These are phyloP conservation scores for Scedosporium dehoogii DNA, from an alignment of 2,329 filamentous ascomycete species.

Conservation along the genomic window DNA sequence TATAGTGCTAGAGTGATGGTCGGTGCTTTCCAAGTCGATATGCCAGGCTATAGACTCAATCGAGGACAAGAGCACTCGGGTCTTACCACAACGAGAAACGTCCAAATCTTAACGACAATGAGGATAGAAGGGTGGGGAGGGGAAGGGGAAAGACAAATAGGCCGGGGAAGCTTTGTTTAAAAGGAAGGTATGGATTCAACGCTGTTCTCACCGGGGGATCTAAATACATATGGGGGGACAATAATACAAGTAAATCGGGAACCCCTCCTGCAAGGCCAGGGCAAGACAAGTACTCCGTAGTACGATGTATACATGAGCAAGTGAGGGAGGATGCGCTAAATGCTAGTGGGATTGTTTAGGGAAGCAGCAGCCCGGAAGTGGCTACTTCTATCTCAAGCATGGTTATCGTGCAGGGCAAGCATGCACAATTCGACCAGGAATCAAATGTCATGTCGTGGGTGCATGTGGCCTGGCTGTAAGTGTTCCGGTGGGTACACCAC, in stretches of 20 bases:
- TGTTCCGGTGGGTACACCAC: too few species aligned
- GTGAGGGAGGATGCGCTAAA: not conserved
- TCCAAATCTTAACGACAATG: not conserved
- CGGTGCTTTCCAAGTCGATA: too few species aligned
- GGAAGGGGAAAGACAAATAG: not conserved
- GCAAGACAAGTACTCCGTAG: not conserved
- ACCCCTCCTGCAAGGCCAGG: not conserved
- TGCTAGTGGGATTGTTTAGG: not conserved
- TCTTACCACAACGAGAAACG: too few species aligned
- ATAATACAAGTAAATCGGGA: not conserved
- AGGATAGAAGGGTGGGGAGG: not conserved
- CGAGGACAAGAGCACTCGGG: too few species aligned
- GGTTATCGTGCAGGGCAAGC: not conserved
- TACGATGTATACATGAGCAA: not conserved
- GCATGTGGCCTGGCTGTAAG: too few species aligned
- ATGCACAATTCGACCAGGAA: not conserved
- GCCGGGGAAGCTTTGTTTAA: not conserved
- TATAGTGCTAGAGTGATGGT: too few species aligned
- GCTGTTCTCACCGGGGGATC: not conserved
- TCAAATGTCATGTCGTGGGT: not conserved
- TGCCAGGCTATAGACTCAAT: too few species aligned
- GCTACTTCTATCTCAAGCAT: not conserved
- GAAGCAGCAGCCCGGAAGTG: slow-evolving; percentile 2
- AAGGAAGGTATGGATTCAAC: not conserved
- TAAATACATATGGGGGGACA: not conserved